Conservation (phyloP, 1,284 basidiomycete species). For the Lentinus polychrous region DNA sequence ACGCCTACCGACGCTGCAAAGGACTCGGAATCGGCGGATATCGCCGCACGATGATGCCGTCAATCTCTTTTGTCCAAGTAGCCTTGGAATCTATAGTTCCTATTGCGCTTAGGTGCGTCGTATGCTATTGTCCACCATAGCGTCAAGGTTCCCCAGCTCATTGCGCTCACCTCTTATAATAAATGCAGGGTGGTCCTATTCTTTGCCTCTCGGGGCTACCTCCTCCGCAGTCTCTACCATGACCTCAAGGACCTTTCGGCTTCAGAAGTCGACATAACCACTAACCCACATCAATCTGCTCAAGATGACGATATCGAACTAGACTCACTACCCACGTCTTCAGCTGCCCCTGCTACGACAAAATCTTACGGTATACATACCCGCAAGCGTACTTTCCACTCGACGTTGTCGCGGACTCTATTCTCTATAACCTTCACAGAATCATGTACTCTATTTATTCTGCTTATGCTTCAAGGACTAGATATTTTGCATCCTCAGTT, state of each 20-base stretch:
- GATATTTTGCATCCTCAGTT: constrained; percentile 45
- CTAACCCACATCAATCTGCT: constrained; percentile 13
- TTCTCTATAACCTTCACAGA: constrained; percentile 68
- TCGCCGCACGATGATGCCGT: too few species aligned
- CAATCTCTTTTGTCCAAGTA: too few species aligned
- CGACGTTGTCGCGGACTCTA: constrained; percentile 42
- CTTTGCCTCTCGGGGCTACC: constrained; percentile 45
- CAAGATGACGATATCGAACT: constrained; percentile 30
- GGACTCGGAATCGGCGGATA: too few species aligned
- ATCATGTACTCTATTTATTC: constrained; percentile 55
- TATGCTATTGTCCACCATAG: too few species aligned
- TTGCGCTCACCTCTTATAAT: too few species aligned
- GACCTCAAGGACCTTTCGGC: constrained; percentile 40
- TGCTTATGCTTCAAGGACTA: constrained; percentile 61
- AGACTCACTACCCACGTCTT: constrained; percentile 36
- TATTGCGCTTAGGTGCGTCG: too few species aligned
- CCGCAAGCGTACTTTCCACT: constrained; percentile 37
- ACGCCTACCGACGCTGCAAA: too few species aligned
- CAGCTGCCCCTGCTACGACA: constrained; percentile 18
- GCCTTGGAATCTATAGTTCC: too few species aligned
- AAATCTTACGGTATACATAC: constrained; percentile 14
- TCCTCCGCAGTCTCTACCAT: constrained; percentile 48
- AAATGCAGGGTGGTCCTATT: constrained; percentile 41
- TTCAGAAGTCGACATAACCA: constrained; percentile 17
- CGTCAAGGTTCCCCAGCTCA: too few species aligned